phyloP scores from a whole-genome alignment of 2,329 filamentous ascomycete genomes.

The Cordyceps militaris region DNA sequence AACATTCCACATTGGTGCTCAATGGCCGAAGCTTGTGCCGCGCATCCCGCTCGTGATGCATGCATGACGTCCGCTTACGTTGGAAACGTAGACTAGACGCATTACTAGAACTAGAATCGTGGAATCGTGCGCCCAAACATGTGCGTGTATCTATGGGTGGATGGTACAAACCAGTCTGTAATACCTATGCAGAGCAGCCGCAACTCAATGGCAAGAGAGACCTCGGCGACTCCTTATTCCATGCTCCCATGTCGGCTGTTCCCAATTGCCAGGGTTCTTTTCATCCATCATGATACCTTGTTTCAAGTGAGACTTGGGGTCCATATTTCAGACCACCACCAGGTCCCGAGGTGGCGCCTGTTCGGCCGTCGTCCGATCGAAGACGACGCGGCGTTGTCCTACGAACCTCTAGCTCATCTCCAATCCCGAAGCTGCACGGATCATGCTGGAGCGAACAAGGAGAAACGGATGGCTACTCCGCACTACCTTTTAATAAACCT shows the following conservation, averaged over 20 bases:
- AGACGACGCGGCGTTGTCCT: neutral
- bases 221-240: too few relatives aligned
- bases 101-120: neutral
- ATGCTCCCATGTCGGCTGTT: too few relatives aligned
- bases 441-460: neutral
- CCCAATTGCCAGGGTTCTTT: too few relatives aligned
- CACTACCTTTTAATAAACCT: neutral
- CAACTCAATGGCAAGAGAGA: too few relatives aligned
- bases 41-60: neutral
- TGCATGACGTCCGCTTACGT: slow-evolving; percentile 7
- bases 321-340: neutral
- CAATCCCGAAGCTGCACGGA: too few relatives aligned
- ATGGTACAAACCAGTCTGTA: too few relatives aligned
- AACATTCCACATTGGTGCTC: neutral
- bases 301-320: neutral
- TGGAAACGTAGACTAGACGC: neutral
- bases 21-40: neutral
- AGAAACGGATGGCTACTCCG: neutral
- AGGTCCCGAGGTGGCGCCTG: neutral
- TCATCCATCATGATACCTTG: too few relatives aligned
- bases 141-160: too few relatives aligned
- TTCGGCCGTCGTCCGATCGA: slow-evolving; percentile 8
- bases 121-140: neutral
- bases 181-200: too few relatives aligned
- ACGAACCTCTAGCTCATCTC: neutral